Evolutionary conservation across 495 filamentous ascomycete genomes (phyloP).

Genomic region (Pyronema domesticum): DNA sequence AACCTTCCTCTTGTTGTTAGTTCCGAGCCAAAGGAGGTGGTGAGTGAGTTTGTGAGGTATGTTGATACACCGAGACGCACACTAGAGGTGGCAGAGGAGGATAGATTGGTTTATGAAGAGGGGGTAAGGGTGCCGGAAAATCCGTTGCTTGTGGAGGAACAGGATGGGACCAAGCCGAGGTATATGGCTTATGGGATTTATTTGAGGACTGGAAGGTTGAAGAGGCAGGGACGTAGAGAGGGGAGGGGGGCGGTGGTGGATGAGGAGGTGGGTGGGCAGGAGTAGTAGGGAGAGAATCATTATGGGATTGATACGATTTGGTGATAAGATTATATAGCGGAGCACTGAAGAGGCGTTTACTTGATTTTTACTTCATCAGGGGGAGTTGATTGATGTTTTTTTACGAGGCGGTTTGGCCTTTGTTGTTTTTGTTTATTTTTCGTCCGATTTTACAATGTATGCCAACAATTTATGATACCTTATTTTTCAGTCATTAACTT

Average conservation of each 20-base stretch:
- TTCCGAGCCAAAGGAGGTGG: conserved; percentile 35
- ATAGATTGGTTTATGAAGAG: conserved; percentile 54
- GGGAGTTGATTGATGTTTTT: too few relatives aligned
- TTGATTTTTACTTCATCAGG: too few relatives aligned
- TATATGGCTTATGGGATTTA: conserved; percentile 94
- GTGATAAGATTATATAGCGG: too few relatives aligned
- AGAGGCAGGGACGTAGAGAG: conserved; percentile 13
- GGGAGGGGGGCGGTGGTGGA: neutral
- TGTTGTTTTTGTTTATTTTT: too few relatives aligned
- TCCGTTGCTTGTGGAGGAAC: conserved; percentile 67
- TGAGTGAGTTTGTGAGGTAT: conserved; percentile 20
- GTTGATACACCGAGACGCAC: conserved; percentile 22
- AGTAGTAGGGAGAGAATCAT: neutral
- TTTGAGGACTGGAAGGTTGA: conserved; percentile 34
- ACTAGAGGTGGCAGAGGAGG: conserved; percentile 39
- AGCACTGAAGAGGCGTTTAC: too few relatives aligned
- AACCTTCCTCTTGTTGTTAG: conserved; percentile 75
- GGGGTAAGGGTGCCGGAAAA: conserved; percentile 62
- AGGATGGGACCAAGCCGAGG: conserved; percentile 72
- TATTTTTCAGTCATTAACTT: too few relatives aligned
- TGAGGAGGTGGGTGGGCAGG: neutral
- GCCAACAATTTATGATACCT: too few relatives aligned
- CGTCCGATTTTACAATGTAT: too few relatives aligned
- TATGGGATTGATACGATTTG: too few relatives aligned
- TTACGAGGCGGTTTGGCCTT: too few relatives aligned